Evolutionary conservation across 257 asterid species (phyloP).

Genomic region (Fraxinus cuspidata): DNA sequence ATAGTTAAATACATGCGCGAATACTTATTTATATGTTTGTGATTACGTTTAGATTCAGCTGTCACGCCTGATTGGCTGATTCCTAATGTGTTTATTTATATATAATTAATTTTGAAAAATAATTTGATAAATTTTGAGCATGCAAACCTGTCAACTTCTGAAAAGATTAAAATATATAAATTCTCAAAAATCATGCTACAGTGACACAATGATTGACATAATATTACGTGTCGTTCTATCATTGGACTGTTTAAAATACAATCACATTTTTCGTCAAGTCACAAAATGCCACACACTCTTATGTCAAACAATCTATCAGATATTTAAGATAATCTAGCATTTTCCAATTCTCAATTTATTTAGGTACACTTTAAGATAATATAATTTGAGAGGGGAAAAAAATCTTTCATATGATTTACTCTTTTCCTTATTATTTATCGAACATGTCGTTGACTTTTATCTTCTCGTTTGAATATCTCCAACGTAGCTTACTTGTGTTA

Average conservation of each 20-base stretch:
- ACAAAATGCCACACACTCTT: too few relatives aligned
- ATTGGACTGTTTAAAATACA: too few relatives aligned
- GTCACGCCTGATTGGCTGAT: constrained; percentile 52
- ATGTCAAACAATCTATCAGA: too few relatives aligned
- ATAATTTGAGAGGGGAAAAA: too few relatives aligned
- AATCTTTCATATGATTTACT: too few relatives aligned
- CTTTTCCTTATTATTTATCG: background rate
- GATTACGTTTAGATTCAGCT: constrained; percentile 20
- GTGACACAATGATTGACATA: too few relatives aligned
- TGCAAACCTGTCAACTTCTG: constrained; percentile 38
- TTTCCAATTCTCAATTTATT: background rate
- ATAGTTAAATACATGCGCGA: background rate
- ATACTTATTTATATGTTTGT: background rate
- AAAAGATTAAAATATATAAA: constrained; percentile 7
- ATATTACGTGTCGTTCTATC: too few relatives aligned
- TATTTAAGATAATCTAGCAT: too few relatives aligned
- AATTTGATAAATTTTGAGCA: constrained; percentile 66
- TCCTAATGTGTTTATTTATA: constrained; percentile 16
- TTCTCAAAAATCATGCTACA: too few relatives aligned
- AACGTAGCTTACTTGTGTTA: constrained; percentile 14
- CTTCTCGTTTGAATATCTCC: background rate
- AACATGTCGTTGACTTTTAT: background rate
- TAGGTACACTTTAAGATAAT: too few relatives aligned
- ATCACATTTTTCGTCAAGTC: too few relatives aligned
- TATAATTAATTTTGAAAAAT: constrained; percentile 24